phyloP scores from a whole-genome alignment of 176 grass and related monocot genomes.

The Pontederia crassipes region DNA sequence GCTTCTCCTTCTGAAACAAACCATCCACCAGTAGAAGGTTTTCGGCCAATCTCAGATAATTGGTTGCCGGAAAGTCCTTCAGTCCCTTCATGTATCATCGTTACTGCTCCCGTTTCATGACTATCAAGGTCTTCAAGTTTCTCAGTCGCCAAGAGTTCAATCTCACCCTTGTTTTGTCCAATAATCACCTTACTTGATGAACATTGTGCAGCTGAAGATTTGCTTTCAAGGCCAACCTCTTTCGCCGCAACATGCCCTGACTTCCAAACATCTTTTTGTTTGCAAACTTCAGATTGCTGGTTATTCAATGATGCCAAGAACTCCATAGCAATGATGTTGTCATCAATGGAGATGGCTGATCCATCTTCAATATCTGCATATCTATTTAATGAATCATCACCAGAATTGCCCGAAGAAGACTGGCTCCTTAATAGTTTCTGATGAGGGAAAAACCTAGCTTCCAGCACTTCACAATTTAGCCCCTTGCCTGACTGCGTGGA shows the following conservation, averaged over 20 bases:
- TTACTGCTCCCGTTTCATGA: slow-evolving; percentile 37
- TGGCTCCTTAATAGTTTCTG: slow-evolving; percentile 68
- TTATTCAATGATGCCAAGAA: slow-evolving; percentile 82
- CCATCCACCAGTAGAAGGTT: slow-evolving; percentile 77
- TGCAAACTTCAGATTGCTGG: slow-evolving; percentile 34
- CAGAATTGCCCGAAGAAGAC: slow-evolving; percentile 20
- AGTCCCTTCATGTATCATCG: slow-evolving; percentile 42
- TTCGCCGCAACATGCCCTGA: slow-evolving; percentile 10
- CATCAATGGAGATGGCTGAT: slow-evolving; percentile 24
- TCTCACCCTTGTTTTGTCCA: slow-evolving; percentile 30
- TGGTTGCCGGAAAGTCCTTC: slow-evolving; percentile 40
- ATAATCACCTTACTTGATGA: slow-evolving; percentile 33
- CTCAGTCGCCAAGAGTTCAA: slow-evolving; percentile 59
- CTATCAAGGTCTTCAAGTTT: slow-evolving; percentile 68
- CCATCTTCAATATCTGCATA: not conserved
- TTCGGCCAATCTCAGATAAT: slow-evolving; percentile 66
- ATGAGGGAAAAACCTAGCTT: slow-evolving; percentile 89
- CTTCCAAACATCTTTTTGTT: slow-evolving; percentile 23
- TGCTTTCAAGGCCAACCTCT: slow-evolving; percentile 7
- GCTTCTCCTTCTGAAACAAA: slow-evolving; percentile 90
- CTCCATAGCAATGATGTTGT: slow-evolving; percentile 61
- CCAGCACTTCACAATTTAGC: slow-evolving; percentile 65
- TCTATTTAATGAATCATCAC: slow-evolving; percentile 20
- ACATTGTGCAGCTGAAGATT: slow-evolving; percentile 34
- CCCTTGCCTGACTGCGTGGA: slow-evolving; percentile 34